A percentile compares a stretch with the other conserved stretches of the same genome.
These are phyloP conservation scores for Cudoniella acicularis DNA, from an alignment of 495 filamentous ascomycete species.

Conservation along the genomic window DNA sequence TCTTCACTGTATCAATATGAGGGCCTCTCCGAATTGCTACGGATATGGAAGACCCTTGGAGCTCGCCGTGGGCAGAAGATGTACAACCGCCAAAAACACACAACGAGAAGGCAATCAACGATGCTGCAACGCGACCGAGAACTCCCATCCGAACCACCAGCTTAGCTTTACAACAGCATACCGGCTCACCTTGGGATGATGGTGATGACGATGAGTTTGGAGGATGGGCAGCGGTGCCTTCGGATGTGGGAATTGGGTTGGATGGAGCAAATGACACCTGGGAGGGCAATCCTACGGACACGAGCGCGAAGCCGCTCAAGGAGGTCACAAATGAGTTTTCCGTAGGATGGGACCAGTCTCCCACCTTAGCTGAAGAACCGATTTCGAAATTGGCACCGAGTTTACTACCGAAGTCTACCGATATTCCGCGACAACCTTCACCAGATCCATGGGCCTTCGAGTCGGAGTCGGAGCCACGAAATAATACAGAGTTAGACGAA, in stretches of 20 bases:
- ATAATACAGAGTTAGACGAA: background rate
- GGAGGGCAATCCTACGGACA: background rate
- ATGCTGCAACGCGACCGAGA: background rate
- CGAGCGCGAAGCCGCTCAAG: background rate
- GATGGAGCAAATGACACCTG: conserved; percentile 9
- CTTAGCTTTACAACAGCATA: conserved; percentile 12
- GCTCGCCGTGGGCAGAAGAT: conserved; percentile 46
- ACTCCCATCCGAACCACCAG: conserved; percentile 11
- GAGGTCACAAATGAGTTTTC: background rate
- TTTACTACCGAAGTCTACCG: conserved; percentile 3
- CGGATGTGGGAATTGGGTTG: conserved; percentile 4
- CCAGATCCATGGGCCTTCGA: conserved; percentile 46
- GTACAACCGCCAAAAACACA: background rate
- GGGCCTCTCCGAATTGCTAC: conserved; percentile 14
- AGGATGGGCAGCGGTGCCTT: conserved; percentile 27
- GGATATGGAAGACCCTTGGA: conserved; percentile 57
- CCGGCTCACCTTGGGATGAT: conserved; percentile 21
- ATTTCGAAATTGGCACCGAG: conserved; percentile 7
- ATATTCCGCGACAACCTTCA: conserved; percentile 40
- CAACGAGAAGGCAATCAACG: background rate
- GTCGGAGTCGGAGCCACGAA: background rate
- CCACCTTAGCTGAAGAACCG: background rate
- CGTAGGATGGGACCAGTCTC: conserved; percentile 4
- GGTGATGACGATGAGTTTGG: conserved; percentile 33
- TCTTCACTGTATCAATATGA: conserved; percentile 23